These are phyloP conservation scores for Nissolia schottii DNA, from an alignment of 306 rosid species.

Conservation along the genomic window DNA sequence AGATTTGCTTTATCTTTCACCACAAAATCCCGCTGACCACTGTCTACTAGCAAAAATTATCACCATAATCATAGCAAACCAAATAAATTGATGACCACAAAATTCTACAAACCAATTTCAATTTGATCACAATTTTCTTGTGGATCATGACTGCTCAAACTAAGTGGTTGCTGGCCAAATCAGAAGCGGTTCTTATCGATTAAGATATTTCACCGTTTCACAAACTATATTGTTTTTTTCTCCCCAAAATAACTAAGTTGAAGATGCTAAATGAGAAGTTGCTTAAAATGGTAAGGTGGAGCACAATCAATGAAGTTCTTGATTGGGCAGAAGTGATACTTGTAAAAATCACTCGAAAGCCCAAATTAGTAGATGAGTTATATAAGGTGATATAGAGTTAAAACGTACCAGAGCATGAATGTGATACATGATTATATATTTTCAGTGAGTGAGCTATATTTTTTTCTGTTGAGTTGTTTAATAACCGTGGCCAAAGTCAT, in stretches of 20 bases:
- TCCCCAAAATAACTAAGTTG: background rate
- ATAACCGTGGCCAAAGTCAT: no score
- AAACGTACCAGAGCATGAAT: no score
- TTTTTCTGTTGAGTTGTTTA: no score
- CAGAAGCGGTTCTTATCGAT: background rate
- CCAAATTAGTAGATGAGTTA: no score
- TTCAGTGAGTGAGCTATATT: no score
- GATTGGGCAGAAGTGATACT: no score
- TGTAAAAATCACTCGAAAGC: no score
- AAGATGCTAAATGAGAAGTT: background rate
- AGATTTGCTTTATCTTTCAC: background rate
- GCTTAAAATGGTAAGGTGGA: background rate
- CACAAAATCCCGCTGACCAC: background rate
- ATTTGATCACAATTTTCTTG: background rate
- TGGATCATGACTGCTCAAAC: background rate
- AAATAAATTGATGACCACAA: background rate
- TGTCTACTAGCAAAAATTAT: background rate
- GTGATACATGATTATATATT: no score
- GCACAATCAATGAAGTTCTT: no score
- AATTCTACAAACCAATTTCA: constrained; percentile 4
- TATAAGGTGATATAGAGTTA: no score
- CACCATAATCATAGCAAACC: background rate
- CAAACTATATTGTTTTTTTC: background rate
- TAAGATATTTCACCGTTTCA: background rate
- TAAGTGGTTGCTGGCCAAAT: background rate